Conservation (phyloP, 805 yeast genomes). For the Wickerhamomyces mucosus region DNA sequence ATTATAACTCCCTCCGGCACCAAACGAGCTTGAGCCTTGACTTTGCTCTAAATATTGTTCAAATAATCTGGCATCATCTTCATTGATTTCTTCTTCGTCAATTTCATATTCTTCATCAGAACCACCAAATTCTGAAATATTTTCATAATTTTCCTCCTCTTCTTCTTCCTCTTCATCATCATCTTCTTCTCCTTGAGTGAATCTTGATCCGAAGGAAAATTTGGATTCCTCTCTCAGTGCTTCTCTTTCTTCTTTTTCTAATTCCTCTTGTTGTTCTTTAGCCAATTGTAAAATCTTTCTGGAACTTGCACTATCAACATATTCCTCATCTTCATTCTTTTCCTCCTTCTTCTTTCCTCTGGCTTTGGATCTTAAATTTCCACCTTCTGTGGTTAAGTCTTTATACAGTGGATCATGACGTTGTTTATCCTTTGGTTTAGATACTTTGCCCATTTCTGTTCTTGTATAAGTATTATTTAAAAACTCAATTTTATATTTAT, state of each 20-base stretch:
- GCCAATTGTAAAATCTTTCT: slow-evolving; percentile 85
- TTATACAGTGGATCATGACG: slow-evolving; percentile 78
- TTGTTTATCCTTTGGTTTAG: slow-evolving; percentile 41
- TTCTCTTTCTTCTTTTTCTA: slow-evolving; percentile 54
- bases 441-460: slow-evolving; percentile 57
- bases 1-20: slow-evolving; percentile 39
- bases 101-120: slow-evolving; percentile 44
- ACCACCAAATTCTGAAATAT: slow-evolving; percentile 42
- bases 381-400: slow-evolving; percentile 69
- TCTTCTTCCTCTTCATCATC: slow-evolving; percentile 30
- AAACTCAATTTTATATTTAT: background rate
- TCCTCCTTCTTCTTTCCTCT: slow-evolving; percentile 29
- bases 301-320: slow-evolving; percentile 72
- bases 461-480: background rate
- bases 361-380: slow-evolving; percentile 44
- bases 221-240: slow-evolving; percentile 20
- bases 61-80: slow-evolving; percentile 76
- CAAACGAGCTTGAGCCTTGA: slow-evolving; percentile 23
- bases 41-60: slow-evolving; percentile 57
- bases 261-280: slow-evolving; percentile 84
- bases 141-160: slow-evolving; percentile 25
- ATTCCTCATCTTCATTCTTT: slow-evolving; percentile 45
- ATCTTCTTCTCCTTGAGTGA: slow-evolving; percentile 47
- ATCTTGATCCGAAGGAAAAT: slow-evolving; percentile 23
- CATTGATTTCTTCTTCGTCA: slow-evolving; percentile 59